Evolutionary conservation across 371 early-diverging fungal genomes (phyloP).

Genomic region (Rhizopus delemar): DNA sequence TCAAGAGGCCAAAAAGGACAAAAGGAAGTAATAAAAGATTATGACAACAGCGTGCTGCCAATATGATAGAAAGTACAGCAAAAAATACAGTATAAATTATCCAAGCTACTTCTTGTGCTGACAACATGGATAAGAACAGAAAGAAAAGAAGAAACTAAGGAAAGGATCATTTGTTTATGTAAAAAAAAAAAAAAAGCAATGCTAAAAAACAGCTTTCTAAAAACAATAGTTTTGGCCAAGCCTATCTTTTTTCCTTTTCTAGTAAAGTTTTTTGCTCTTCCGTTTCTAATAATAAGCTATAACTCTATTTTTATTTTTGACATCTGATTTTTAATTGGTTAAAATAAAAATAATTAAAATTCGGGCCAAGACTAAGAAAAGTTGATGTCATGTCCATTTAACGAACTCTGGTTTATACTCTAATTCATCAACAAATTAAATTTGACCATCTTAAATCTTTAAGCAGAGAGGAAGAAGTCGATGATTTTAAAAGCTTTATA

Average conservation of each 20-base stretch:
- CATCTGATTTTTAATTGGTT: too few relatives aligned
- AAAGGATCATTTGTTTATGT: conserved; percentile 6
- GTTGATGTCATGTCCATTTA: too few relatives aligned
- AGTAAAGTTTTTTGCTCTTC: neutral
- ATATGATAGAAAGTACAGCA: conserved; percentile 11
- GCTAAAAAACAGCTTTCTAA: conserved; percentile 2
- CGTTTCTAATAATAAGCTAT: neutral
- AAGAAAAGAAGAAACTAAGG: neutral
- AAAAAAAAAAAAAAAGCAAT: conserved; percentile 2
- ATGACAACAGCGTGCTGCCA: conserved; percentile 23
- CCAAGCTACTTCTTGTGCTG: conserved; percentile 37
- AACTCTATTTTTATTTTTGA: neutral
- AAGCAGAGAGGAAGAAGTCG: too few relatives aligned
- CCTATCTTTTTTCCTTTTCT: conserved; percentile 1
- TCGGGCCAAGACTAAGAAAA: too few relatives aligned
- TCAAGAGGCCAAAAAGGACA: conserved; percentile 16
- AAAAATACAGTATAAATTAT: conserved; percentile 31
- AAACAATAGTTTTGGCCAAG: conserved; percentile 5
- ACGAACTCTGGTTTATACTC: too few relatives aligned
- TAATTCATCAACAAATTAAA: too few relatives aligned
- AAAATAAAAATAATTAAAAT: too few relatives aligned
- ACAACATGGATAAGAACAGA: conserved; percentile 20
- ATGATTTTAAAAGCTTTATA: too few relatives aligned
- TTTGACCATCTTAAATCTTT: too few relatives aligned
- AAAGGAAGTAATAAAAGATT: conserved; percentile 36